These are phyloP conservation scores for Cucumis melo DNA, from an alignment of 306 rosid species.

Conservation along the genomic window DNA sequence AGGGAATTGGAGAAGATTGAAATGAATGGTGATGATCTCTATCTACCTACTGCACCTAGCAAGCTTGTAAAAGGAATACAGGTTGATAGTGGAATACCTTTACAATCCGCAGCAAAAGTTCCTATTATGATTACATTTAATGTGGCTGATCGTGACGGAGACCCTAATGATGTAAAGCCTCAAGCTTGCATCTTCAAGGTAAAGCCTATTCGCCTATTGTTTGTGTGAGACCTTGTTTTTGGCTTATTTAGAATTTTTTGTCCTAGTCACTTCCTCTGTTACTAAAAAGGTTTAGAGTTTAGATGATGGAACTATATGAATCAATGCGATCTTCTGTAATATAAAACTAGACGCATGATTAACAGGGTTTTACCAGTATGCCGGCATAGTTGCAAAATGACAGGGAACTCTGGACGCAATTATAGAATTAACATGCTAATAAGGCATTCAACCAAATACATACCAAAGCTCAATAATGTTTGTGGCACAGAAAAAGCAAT, in stretches of 20 bases:
- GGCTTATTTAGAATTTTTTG: neutral
- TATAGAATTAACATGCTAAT: neutral
- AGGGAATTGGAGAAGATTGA: conserved; percentile 95
- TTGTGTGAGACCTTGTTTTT: neutral
- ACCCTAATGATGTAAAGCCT: conserved; percentile 59
- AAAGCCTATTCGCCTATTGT: conserved; percentile 2
- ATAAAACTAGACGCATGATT: neutral
- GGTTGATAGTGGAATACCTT: conserved; percentile 90
- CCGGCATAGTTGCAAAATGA: neutral
- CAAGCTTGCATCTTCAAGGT: conserved; percentile 99
- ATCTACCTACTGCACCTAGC: conserved; percentile 80
- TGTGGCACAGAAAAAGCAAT: neutral
- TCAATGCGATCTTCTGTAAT: neutral
- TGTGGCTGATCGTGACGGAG: conserved; percentile 68
- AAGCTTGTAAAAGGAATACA: conserved; percentile 78
- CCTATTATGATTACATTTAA: conserved; percentile 94
- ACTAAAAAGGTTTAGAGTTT: neutral
- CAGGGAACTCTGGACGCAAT: neutral
- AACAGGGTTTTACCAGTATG: neutral
- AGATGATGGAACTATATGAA: neutral
- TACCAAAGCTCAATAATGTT: neutral
- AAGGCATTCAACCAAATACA: neutral
- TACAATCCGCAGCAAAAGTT: conserved; percentile 96
- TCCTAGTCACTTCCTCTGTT: neutral
- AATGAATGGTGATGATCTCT: conserved; percentile 76